Evolutionary conservation across 2,329 filamentous ascomycete species (phyloP).

Genomic region (Trichoderma sp.): DNA sequence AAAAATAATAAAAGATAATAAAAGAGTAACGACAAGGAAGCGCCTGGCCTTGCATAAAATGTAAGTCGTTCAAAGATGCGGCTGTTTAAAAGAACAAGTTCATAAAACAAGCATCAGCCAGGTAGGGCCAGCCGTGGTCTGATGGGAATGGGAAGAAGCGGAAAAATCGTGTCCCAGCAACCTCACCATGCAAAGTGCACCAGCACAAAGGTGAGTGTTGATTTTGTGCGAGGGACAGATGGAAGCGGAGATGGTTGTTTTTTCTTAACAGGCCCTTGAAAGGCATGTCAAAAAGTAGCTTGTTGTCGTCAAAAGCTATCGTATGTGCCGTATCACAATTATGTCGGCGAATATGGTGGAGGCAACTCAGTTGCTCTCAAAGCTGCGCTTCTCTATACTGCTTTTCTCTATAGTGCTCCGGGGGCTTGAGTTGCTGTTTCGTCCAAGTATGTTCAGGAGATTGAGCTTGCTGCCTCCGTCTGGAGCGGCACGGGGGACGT

Average conservation of each 20-base stretch:
- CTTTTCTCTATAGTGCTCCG: conserved; percentile 52
- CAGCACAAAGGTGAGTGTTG: neutral
- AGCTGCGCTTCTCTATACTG: conserved; percentile 48
- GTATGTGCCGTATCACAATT: neutral
- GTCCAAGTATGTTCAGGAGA: conserved; percentile 55
- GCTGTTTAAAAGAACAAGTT: conserved; percentile 16
- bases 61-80: neutral
- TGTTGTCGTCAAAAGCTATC: neutral
- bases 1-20: conserved; percentile 20
- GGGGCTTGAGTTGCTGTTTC: conserved; percentile 48
- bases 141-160: conserved; percentile 19
- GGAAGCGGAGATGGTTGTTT: conserved; percentile 2
- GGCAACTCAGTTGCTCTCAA: conserved; percentile 38
- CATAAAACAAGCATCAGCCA: conserved; percentile 4
- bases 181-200: neutral
- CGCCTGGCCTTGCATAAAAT: neutral
- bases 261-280: neutral
- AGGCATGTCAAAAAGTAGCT: neutral
- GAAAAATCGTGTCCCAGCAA: neutral
- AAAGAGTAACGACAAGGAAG: conserved; percentile 22
- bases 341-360: neutral
- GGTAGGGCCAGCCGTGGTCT: neutral
- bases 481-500: conserved; percentile 40
- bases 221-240: neutral
- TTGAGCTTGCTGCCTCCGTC: conserved; percentile 52